Base-by-base conservation (phyloP, 768 basidiomycete species). In the Mycena filopes region DNA sequence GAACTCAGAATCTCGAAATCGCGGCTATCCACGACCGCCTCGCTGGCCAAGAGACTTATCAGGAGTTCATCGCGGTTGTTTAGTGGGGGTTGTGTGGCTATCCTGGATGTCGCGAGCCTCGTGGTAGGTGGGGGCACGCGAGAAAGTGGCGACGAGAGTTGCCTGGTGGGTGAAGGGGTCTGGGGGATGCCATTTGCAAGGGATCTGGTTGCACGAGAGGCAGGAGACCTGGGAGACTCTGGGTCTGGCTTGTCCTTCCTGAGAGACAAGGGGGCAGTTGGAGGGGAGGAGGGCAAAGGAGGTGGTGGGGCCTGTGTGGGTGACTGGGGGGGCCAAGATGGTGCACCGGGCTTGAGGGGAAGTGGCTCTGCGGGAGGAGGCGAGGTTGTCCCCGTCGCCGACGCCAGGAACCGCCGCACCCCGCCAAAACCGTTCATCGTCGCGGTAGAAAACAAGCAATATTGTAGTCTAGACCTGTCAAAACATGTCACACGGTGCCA, bases 1-100 rank as follows among this genome's bases (percentile, higher is more conserved):
- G 76, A 82, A 43, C 84, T 86, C 46, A 96, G 81, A 23, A 98
- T 89, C 56, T 90, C 88, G 73, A 87, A 93, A 47, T 88, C 87
- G 31, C 92, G 88, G 71, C 93, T 93, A 72, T 98, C 95, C n/a
- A 98, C 89, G 43, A 94, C 87, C 6, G 97, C 97, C 77, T 98
- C 95, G 58, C 95, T 95, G 43, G 96, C 93, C 68, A 99, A 81
- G 42, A 99, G 84, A 74, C 92, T 93, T 74, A 98, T 85, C 67
- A 98, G 84, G 48, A 99, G 85, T 66, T 96, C 93, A 71, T 98
- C 95, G 47, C 90, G 84, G 18, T 86, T 87, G 66, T 87, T 89
- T 5, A 62, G 18, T 2, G 64, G 51, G 1, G 68, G 41, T n/a
- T 66, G 63, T 15, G 48, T 42, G 26, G 60, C 53, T 18, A 41